Conservation (phyloP, 2,329 filamentous ascomycete species). For the Ophiostoma montium region DNA sequence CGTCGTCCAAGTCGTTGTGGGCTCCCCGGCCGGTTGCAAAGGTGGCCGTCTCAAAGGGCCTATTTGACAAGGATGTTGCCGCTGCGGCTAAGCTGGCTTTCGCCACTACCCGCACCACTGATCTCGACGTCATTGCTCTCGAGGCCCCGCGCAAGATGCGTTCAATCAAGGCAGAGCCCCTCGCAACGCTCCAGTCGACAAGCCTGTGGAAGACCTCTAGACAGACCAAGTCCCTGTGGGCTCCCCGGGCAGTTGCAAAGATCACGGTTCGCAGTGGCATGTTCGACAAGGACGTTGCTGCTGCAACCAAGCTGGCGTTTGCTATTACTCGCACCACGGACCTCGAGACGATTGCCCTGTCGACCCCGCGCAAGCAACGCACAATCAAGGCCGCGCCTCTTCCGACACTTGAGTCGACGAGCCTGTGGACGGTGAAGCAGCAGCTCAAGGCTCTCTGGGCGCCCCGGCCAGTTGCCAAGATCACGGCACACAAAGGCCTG, state of each 20-base stretch:
- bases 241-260: not conserved
- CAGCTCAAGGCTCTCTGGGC: slow-evolving; percentile 5
- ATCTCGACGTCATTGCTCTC: slow-evolving; percentile 3
- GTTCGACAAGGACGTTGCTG: slow-evolving; percentile 6
- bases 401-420: slow-evolving; percentile 2
- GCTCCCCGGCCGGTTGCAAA: not conserved
- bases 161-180: not conserved
- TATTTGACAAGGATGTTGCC: slow-evolving; percentile 8
- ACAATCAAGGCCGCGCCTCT: slow-evolving; percentile 1
- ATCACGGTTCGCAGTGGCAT: not conserved
- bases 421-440: slow-evolving; percentile 4
- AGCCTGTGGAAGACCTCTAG: slow-evolving; percentile 1
- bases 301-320: not conserved
- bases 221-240: not conserved
- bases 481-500: not conserved
- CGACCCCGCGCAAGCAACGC: slow-evolving; percentile 6
- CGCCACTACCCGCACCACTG: slow-evolving; percentile 5
- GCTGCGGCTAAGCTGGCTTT: slow-evolving; percentile 1
- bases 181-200: slow-evolving; percentile 1
- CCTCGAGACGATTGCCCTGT: slow-evolving; percentile 3
- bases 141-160: slow-evolving; percentile 6
- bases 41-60: not conserved
- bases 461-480: not conserved
- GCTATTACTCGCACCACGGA: slow-evolving; percentile 7
- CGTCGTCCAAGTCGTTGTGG: not conserved